phyloP scores from a whole-genome alignment of 2,329 filamentous ascomycete species.

The Ascochyta viciae-villosae region DNA sequence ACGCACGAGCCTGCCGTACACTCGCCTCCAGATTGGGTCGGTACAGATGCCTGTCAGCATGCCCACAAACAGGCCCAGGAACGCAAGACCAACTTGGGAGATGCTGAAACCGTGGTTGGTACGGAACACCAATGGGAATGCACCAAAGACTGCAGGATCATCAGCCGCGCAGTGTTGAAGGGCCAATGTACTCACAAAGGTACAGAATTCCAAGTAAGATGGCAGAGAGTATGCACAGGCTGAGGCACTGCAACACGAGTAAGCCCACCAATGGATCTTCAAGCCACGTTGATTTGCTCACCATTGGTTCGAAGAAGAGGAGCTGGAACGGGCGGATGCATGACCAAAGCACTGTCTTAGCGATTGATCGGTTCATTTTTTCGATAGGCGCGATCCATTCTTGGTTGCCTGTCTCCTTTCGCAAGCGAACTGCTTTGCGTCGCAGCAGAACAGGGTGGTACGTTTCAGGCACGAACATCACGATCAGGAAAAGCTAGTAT shows the following conservation, averaged over 20 bases:
- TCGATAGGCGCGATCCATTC: conserved; percentile 81
- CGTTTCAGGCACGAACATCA: conserved; percentile 83
- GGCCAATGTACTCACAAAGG: conserved; percentile 58
- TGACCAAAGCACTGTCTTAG: conserved; percentile 57
- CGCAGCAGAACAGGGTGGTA: conserved; percentile 77
- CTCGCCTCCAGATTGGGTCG: conserved; percentile 70
- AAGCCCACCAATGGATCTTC: conserved; percentile 35
- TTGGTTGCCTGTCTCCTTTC: conserved; percentile 78
- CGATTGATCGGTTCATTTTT: conserved; percentile 71
- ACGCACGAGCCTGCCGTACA: conserved; percentile 65
- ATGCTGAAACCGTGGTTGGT: conserved; percentile 77
- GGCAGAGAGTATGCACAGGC: conserved; percentile 81
- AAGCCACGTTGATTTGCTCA: conserved; percentile 22
- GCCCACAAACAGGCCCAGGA: conserved; percentile 69
- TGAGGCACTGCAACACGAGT: conserved; percentile 61
- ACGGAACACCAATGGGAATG: conserved; percentile 80
- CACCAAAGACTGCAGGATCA: conserved; percentile 57
- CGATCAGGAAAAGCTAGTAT: conserved; percentile 66
- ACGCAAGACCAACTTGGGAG: conserved; percentile 81
- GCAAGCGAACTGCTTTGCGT: conserved; percentile 72
- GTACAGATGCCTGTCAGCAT: conserved; percentile 69
- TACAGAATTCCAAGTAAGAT: conserved; percentile 88
- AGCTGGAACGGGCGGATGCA: conserved; percentile 76
- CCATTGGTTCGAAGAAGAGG: conserved; percentile 82
- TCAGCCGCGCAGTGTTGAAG: conserved; percentile 72